A percentile compares a stretch with the other conserved stretches of the same genome.
Evolutionary conservation across 495 filamentous ascomycete species (phyloP).

Genomic region (Aspergillus nidulans): DNA sequence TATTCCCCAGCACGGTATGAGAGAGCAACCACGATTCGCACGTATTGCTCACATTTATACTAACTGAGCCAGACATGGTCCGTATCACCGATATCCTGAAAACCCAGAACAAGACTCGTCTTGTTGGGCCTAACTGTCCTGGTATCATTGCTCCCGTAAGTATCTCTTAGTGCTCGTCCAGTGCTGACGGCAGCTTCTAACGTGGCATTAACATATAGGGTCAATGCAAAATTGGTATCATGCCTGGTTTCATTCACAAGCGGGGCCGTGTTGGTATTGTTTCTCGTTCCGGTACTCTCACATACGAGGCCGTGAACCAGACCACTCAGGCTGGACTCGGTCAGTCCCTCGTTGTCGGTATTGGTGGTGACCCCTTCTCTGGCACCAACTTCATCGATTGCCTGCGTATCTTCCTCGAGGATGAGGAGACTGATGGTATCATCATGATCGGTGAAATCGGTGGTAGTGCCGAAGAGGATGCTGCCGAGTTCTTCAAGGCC

Average conservation of each 20-base stretch:
- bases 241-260: slow-evolving; percentile 99
- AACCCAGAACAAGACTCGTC: slow-evolving; percentile 91
- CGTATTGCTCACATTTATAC: slow-evolving; percentile 9
- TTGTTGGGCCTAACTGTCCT: slow-evolving; percentile 97
- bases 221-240: slow-evolving; percentile 99
- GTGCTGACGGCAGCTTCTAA: not conserved
- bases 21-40: not conserved
- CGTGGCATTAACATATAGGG: slow-evolving; percentile 46
- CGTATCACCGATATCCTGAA: slow-evolving; percentile 97
- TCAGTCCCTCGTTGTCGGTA: slow-evolving; percentile 96
- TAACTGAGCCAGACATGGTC: slow-evolving; percentile 76
- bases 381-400: slow-evolving; percentile 99
- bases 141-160: slow-evolving; percentile 88
- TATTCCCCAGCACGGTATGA: slow-evolving; percentile 89
- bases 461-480: slow-evolving; percentile 95
- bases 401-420: slow-evolving; percentile 91
- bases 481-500: slow-evolving; percentile 88
- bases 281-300: slow-evolving; percentile 95
- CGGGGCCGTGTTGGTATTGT: slow-evolving; percentile 97
- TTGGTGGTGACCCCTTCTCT: slow-evolving; percentile 97
- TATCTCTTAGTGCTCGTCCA: slow-evolving; percentile 4
- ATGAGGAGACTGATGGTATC: slow-evolving; percentile 96
- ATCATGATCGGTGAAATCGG: slow-evolving; percentile 99
- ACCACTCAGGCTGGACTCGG: slow-evolving; percentile 95
- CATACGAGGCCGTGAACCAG: slow-evolving; percentile 99